Base-by-base conservation (phyloP, 805 yeast genomes). In the Candida stauntonica region DNA sequence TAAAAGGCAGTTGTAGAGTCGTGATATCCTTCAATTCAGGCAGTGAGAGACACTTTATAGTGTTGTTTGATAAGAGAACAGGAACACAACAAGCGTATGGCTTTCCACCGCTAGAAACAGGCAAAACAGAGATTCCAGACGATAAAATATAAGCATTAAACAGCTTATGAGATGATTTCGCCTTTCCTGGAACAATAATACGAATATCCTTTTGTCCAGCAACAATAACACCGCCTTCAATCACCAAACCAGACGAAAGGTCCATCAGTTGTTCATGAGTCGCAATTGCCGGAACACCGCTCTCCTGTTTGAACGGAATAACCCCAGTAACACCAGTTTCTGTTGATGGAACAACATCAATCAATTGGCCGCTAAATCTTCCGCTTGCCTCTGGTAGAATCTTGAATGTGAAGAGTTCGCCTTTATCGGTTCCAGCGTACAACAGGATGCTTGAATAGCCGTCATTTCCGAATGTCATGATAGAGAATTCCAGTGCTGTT, bases 361-460 rank as follows among this genome's bases (percentile, higher is more conserved):
- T 66, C 41, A 70, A 70, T 18, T 70, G 70, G 0, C 77, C 83
- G 20, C 66, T 63, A 54, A 79, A 87, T 35, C 77, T 66, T 0
- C 91, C 93, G 31, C 70, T 60, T 0, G 70, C 63, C 30, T 70
- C 72, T 1, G 95, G 95, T 4, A 79, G 55, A 3, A 89, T 60
- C 51, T 79, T 78, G 60, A 73, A 86, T 0, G 78, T 69, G 19
- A 81, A 44, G 11, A 87, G 54, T 39, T 85, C 83, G 14, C 97
- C 97, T 13, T 64, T 63, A 39, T 77, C 74, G 0, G 96, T 83
- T 17, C 98, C 98, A 11, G 80, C 83, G 17, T 75, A 61, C 61
- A 89, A 60, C 18, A 85, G 51, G 26, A 89, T 75, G n/a, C 87
- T 79, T 0, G 93, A 79, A 50, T 71, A 83, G 0, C 72, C 73